Percentiles rank a stretch among this genome's conserved stretches.
Evolutionary conservation across 441 rosid genomes (phyloP).

Genomic region (Kokia cookei): DNA sequence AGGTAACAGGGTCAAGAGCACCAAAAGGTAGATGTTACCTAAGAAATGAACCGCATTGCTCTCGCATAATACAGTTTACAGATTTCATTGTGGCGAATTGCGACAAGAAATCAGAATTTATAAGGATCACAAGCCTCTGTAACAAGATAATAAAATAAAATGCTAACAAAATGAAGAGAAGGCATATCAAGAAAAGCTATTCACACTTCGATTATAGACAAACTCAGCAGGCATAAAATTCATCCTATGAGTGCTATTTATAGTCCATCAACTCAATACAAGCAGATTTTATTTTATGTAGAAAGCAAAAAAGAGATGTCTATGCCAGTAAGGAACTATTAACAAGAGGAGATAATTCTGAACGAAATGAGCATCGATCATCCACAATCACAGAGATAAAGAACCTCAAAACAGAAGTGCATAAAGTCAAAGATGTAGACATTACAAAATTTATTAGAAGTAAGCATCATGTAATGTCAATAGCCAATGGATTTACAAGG

Average conservation of each 20-base stretch:
- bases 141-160: not conserved
- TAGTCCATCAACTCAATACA: not conserved
- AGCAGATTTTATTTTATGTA: constrained; percentile 12
- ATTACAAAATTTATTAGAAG: not conserved
- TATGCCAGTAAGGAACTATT: constrained; percentile 40
- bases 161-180: not conserved
- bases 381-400: constrained; percentile 32
- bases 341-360: constrained; percentile 1
- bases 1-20: not conserved
- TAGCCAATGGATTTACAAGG: not conserved
- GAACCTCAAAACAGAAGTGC: constrained; percentile 35
- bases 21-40: not conserved
- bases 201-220: not conserved
- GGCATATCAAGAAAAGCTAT: not conserved
- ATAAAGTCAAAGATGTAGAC: no score
- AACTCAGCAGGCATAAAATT: not conserved
- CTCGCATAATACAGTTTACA: not conserved
- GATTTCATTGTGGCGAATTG: not conserved
- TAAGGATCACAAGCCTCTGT: not conserved
- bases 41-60: not conserved
- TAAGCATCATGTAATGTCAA: not conserved
- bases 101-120: not conserved
- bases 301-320: constrained; percentile 55
- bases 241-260: not conserved
- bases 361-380: constrained; percentile 13